Percentiles rank a stretch among this genome's conserved stretches.
Evolutionary conservation across 2,329 filamentous ascomycete species (phyloP).

Genomic region (Cytospora mali): DNA sequence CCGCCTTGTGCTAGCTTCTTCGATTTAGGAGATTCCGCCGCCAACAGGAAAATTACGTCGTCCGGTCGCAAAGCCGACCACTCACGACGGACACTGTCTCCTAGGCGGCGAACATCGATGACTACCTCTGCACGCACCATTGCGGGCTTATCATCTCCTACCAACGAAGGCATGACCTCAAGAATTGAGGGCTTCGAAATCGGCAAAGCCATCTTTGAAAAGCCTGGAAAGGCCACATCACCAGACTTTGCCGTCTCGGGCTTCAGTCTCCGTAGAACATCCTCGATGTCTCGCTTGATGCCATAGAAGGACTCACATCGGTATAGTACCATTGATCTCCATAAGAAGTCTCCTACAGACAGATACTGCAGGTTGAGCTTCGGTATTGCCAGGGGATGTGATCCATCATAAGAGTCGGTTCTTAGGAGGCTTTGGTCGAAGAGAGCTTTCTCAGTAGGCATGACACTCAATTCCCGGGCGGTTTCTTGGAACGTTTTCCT

Average conservation of each 20-base stretch:
- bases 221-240: conserved; percentile 76
- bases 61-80: conserved; percentile 88
- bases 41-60: conserved; percentile 86
- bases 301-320: conserved; percentile 91
- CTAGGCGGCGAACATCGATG: conserved; percentile 80
- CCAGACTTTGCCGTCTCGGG: conserved; percentile 67
- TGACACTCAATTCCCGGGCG: conserved; percentile 68
- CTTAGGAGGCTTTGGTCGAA: conserved; percentile 79
- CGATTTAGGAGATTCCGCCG: conserved; percentile 65
- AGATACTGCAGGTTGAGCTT: conserved; percentile 96
- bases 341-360: conserved; percentile 94
- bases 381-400: conserved; percentile 82
- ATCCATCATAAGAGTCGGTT: conserved; percentile 86
- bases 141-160: conserved; percentile 82
- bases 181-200: conserved; percentile 85
- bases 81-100: conserved; percentile 74
- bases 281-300: conserved; percentile 87
- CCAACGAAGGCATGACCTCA: conserved; percentile 79
- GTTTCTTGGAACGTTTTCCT: conserved; percentile 81
- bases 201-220: conserved; percentile 88
- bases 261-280: conserved; percentile 75
- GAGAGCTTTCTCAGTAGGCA: conserved; percentile 82
- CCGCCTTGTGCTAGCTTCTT: conserved; percentile 57
- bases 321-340: conserved; percentile 88
- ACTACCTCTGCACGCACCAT: conserved; percentile 83